Percentiles rank a stretch among this genome's conserved stretches.
Evolutionary conservation across 495 filamentous ascomycete genomes (phyloP).

Genomic region (Chaetomium cochliodes): DNA sequence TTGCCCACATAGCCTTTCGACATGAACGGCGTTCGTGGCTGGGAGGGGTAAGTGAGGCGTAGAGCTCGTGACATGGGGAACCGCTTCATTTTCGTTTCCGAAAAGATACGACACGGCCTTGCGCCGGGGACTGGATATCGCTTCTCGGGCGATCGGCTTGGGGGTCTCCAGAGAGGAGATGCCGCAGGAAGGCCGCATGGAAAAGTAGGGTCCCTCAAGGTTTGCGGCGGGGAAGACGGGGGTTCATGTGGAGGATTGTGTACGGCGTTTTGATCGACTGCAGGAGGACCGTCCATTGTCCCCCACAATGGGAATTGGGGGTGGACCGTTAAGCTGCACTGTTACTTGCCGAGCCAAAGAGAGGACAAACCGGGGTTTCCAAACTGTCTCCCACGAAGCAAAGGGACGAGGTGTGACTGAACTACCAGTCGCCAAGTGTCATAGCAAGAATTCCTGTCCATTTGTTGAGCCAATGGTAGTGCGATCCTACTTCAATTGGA

Average conservation of each 20-base stretch:
- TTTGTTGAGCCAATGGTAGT: slow-evolving; percentile 5
- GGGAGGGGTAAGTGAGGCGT: background rate
- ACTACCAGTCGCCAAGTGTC: slow-evolving; percentile 4
- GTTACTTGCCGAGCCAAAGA: background rate
- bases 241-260: background rate
- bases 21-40: background rate
- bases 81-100: background rate
- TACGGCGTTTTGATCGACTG: no score
- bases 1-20: background rate
- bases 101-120: background rate
- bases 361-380: background rate
- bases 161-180: background rate
- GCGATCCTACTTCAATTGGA: background rate
- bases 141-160: background rate
- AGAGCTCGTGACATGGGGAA: background rate
- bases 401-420: slow-evolving; percentile 2
- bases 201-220: background rate
- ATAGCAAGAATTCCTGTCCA: background rate
- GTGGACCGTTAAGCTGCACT: background rate
- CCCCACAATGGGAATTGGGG: slow-evolving; percentile 6
- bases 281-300: background rate
- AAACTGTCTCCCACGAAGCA: background rate
- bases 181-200: background rate
- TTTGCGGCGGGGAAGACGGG: background rate
- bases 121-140: background rate